phyloP scores from a whole-genome alignment of 1,284 basidiomycete genomes.

The Gastroboletus turbinatus region DNA sequence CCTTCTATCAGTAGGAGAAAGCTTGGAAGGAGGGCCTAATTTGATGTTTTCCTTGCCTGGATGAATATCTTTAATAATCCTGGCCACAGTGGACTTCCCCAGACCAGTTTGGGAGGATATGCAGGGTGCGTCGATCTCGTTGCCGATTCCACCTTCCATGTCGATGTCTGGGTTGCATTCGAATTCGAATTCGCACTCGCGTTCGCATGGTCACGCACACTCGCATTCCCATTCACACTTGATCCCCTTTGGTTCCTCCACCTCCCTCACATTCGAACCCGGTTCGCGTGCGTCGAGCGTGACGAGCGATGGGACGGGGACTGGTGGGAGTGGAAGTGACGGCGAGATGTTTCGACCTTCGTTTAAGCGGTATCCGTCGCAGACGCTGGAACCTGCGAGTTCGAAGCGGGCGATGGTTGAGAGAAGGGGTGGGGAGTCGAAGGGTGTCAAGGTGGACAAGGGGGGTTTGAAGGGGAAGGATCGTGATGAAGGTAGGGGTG shows the following conservation, averaged over 20 bases:
- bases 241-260: slow-evolving; percentile 16
- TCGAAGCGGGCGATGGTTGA: slow-evolving; percentile 52
- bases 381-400: slow-evolving; percentile 60
- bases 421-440: slow-evolving; percentile 25
- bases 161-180: slow-evolving; percentile 13
- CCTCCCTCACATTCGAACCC: slow-evolving; percentile 16
- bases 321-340: slow-evolving; percentile 27
- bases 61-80: no score
- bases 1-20: no score
- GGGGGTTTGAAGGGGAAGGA: not conserved
- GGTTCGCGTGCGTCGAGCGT: slow-evolving; percentile 38
- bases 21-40: no score
- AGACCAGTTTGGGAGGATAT: no score
- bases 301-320: slow-evolving; percentile 31
- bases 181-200: not conserved
- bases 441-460: slow-evolving; percentile 15
- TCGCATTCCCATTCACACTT: slow-evolving; percentile 1
- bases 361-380: slow-evolving; percentile 71
- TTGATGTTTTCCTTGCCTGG: no score
- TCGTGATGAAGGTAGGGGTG: not conserved
- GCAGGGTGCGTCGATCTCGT: slow-evolving; percentile 25
- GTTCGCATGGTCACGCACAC: slow-evolving; percentile 3
- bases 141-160: slow-evolving; percentile 26
- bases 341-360: slow-evolving; percentile 48
- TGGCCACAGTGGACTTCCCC: no score